These are phyloP conservation scores for Aspergillus niger DNA, from an alignment of 2,329 filamentous ascomycete genomes.

Conservation along the genomic window DNA sequence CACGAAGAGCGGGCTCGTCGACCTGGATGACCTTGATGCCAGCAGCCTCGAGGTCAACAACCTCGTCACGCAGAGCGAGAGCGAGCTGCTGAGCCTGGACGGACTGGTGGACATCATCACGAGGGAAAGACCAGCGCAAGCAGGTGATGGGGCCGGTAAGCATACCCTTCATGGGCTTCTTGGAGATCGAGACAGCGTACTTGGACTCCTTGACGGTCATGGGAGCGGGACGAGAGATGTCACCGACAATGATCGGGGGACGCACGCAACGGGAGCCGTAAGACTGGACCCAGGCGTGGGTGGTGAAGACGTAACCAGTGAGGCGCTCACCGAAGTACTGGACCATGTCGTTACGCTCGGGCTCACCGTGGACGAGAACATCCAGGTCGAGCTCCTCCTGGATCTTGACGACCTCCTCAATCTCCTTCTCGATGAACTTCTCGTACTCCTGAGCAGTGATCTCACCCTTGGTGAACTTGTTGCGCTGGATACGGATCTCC, in stretches of 20 bases:
- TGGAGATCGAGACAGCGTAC: slow-evolving; percentile 93
- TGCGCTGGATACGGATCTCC: slow-evolving; percentile 94
- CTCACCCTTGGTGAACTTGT: slow-evolving; percentile 99
- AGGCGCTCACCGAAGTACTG: slow-evolving; percentile 99
- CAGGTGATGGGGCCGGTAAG: slow-evolving; percentile 98
- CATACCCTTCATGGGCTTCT: slow-evolving; percentile 99
- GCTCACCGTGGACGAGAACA: slow-evolving; percentile 97
- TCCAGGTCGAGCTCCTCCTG: slow-evolving; percentile 98
- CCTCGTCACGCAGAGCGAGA: slow-evolving; percentile 96
- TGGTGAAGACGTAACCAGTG: slow-evolving; percentile 97
- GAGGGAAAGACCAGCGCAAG: slow-evolving; percentile 98
- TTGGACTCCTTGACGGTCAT: slow-evolving; percentile 99
- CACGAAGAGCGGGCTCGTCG: slow-evolving; percentile 97
- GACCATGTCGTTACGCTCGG: slow-evolving; percentile 99
- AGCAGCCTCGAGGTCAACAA: slow-evolving; percentile 94
- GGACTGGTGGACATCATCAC: slow-evolving; percentile 99
- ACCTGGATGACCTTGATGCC: slow-evolving; percentile 98
- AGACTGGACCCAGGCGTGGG: slow-evolving; percentile 97
- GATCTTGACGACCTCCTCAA: slow-evolving; percentile 89
- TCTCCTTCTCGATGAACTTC: slow-evolving; percentile 99
- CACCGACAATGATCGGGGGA: slow-evolving; percentile 96
- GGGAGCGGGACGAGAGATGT: slow-evolving; percentile 92
- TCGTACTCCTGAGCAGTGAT: slow-evolving; percentile 92
- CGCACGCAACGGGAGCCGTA: slow-evolving; percentile 98
- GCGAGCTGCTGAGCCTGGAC: slow-evolving; percentile 98